phyloP scores from a whole-genome alignment of 163 green algal genomes.

The Prototheca stagnorum region DNA sequence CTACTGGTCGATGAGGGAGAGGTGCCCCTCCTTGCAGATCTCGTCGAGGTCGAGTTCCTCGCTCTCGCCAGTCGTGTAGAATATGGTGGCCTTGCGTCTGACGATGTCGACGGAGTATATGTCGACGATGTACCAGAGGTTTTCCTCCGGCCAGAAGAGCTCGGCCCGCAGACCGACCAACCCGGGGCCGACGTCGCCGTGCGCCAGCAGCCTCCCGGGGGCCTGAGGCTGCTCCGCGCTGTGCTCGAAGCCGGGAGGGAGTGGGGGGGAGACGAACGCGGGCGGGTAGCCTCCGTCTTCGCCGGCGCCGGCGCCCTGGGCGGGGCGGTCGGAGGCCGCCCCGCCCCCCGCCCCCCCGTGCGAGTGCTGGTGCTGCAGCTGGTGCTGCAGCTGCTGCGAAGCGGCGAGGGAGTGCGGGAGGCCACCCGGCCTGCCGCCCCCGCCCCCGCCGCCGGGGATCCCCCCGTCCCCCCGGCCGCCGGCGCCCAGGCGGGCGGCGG shows the following conservation, averaged over 20 bases:
- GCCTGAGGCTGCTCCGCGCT: constrained; percentile 9
- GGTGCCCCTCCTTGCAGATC: constrained; percentile 66
- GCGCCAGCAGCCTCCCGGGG: constrained; percentile 6
- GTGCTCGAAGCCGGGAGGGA: constrained; percentile 5
- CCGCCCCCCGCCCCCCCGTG: background rate
- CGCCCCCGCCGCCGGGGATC: too few species aligned
- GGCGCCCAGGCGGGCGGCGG: too few species aligned
- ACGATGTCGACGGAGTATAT: constrained; percentile 48
- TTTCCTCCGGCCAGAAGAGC: constrained; percentile 64
- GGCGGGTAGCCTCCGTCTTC: too few species aligned
- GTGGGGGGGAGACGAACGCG: background rate
- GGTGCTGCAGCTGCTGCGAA: too few species aligned
- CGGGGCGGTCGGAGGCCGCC: background rate
- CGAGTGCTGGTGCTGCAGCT: too few species aligned
- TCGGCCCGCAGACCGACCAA: constrained; percentile 15
- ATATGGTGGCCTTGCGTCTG: constrained; percentile 30
- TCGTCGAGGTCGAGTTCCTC: constrained; percentile 73
- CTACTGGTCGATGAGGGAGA: constrained; percentile 31
- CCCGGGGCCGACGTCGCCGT: constrained; percentile 6
- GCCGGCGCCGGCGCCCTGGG: background rate
- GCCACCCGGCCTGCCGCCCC: too few species aligned
- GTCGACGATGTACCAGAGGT: constrained; percentile 71
- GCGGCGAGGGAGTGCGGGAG: too few species aligned
- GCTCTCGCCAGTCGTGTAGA: constrained; percentile 62
- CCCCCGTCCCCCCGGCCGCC: too few species aligned